Base-by-base conservation (phyloP, 2,329 filamentous ascomycete species). In the Cordyceps cicadae region DNA sequence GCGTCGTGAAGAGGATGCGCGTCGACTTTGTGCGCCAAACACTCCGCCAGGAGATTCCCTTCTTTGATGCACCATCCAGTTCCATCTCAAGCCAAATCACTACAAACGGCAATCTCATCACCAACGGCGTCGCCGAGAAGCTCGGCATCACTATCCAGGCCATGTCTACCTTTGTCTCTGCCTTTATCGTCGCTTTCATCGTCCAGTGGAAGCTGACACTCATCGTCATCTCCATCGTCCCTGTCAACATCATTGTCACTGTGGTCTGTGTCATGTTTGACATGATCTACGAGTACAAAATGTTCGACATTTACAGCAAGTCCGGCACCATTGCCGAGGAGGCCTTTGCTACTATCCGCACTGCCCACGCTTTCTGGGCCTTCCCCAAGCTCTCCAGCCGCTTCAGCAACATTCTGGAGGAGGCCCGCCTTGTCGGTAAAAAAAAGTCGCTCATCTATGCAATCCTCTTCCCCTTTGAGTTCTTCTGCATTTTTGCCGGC, bases 1-100 rank as follows among this genome's bases (percentile, higher is more conserved):
- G 72, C 34, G 71, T 71, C 0, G 74, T 71, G 53, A 75, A 71
- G 59, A 59, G 64, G 26, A 67, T 77, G 3, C 73, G 75, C 19
- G 68, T 74, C 59, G 70, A 73, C 63, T 76, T 75, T 62, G 68
- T 77, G 2, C 67, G 68, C n/a, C 69, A 70, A 24, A 71, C 70
- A 1, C 69, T 76, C 2, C 70, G 81, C 1, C 80, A 85, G 64
- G 81, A 84, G 59, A 75, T 85, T 3, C 75, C 76, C 63, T 82
- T 80, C 65, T 85, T 84, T 62, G 83, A 86, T 66, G 69, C 71
- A 19, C 69, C 72, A 3, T 72, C 72, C 5, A 76, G 75, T 0
- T 80, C 77, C 3, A 69, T 79, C 9, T 73, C 78, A 0, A 72
- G 75, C 2, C 75, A 79, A 60, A 74, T 81, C 59, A 79, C 78